phyloP scores from a whole-genome alignment of 176 grass and related monocot species.

The Otatea glauca region DNA sequence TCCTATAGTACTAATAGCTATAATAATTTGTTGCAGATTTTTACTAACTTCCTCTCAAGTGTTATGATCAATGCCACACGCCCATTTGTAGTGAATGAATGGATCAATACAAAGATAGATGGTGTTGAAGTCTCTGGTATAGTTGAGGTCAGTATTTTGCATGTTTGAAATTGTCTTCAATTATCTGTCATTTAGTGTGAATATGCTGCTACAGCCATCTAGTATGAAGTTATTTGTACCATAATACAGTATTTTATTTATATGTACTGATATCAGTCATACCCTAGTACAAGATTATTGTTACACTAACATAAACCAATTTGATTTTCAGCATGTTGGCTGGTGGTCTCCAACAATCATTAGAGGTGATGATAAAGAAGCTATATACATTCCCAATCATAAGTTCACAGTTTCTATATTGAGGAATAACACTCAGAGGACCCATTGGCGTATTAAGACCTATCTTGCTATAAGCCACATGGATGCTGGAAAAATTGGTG shows the following conservation, averaged over 20 bases:
- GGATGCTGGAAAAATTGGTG: constrained; percentile 97
- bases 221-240: constrained; percentile 31
- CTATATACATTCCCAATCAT: constrained; percentile 95
- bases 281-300: neutral
- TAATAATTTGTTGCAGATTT: constrained; percentile 65
- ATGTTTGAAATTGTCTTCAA: constrained; percentile 22
- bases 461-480: constrained; percentile 96
- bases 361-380: constrained; percentile 95
- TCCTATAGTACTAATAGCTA: constrained; percentile 17
- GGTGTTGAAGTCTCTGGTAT: constrained; percentile 93
- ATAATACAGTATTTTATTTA: constrained; percentile 16
- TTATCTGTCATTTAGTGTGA: neutral
- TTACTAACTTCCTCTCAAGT: constrained; percentile 97
- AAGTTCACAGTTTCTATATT: constrained; percentile 96
- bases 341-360: constrained; percentile 95
- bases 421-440: constrained; percentile 87
- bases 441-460: constrained; percentile 97
- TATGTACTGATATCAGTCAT: neutral
- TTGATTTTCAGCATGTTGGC: constrained; percentile 89
- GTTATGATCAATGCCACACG: constrained; percentile 97
- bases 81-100: constrained; percentile 91
- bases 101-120: constrained; percentile 93
- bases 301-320: constrained; percentile 26
- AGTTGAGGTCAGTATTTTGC: constrained; percentile 80
- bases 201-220: constrained; percentile 16